Evolutionary conservation across 768 basidiomycete genomes (phyloP).

Genomic region (Termitomyces sp.): DNA sequence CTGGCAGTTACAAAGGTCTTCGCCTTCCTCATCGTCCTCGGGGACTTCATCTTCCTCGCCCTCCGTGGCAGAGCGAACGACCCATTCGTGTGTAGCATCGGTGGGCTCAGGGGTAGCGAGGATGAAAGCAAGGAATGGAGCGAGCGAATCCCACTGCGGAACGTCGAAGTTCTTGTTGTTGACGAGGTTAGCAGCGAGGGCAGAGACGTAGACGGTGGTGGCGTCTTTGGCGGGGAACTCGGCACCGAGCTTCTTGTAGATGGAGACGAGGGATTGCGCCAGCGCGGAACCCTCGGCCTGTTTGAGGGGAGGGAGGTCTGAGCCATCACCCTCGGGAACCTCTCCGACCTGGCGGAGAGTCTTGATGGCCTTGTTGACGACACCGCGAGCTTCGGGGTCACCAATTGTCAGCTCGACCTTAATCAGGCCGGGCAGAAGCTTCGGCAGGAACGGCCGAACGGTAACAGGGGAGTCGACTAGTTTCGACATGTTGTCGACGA

Average conservation of each 20-base stretch:
- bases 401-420: constrained; percentile 94
- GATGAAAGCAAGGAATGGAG: constrained; percentile 70
- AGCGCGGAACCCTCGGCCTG: constrained; percentile 65
- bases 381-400: constrained; percentile 96
- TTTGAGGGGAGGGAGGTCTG: constrained; percentile 85
- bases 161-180: constrained; percentile 91
- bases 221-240: constrained; percentile 50
- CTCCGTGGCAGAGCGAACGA: constrained; percentile 83
- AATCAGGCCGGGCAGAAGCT: constrained; percentile 90
- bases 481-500: constrained; percentile 98
- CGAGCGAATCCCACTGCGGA: constrained; percentile 79
- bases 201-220: constrained; percentile 63
- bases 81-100: constrained; percentile 76
- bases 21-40: constrained; percentile 96
- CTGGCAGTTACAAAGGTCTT: constrained; percentile 98
- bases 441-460: constrained; percentile 95
- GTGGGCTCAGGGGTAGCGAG: constrained; percentile 59
- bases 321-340: constrained; percentile 85
- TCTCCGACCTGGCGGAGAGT: constrained; percentile 96
- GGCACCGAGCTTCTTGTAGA: constrained; percentile 84
- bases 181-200: constrained; percentile 82
- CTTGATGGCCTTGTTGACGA: constrained; percentile 86
- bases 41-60: constrained; percentile 62
- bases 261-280: constrained; percentile 56
- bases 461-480: constrained; percentile 93